phyloP scores from a whole-genome alignment of 805 yeast genomes.

The Cyberlindnera veronae region DNA sequence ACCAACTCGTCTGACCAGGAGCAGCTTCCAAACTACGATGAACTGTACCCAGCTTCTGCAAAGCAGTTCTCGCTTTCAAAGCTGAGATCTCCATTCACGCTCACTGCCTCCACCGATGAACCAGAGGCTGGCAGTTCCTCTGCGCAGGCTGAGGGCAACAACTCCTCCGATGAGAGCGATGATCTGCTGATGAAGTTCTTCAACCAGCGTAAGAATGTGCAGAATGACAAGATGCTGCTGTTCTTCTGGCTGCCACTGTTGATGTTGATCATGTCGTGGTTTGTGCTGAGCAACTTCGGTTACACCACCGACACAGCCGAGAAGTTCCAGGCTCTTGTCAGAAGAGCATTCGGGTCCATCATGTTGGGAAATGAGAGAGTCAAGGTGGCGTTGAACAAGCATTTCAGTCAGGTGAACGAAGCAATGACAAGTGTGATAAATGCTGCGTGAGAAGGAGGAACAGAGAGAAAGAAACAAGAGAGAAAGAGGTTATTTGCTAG shows the following conservation, averaged over 20 bases:
- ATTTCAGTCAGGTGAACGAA: conserved; percentile 39
- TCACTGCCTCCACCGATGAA: conserved; percentile 7
- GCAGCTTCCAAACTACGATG: conserved; percentile 69
- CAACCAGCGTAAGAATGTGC: conserved; percentile 42
- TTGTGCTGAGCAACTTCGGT: conserved; percentile 37
- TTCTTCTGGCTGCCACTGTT: conserved; percentile 91
- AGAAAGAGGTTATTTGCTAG: too few species aligned
- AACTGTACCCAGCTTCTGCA: conserved; percentile 52
- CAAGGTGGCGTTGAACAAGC: conserved; percentile 37
- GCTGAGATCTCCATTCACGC: conserved; percentile 15
- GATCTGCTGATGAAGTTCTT: conserved; percentile 36
- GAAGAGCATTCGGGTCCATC: conserved; percentile 44
- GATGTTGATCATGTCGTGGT: conserved; percentile 47
- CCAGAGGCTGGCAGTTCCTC: conserved; percentile 10
- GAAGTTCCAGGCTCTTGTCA: conserved; percentile 35
- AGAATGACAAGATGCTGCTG: conserved; percentile 77
- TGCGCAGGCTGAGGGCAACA: conserved; percentile 4
- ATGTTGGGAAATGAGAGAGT: conserved; percentile 52
- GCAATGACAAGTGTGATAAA: conserved; percentile 34
- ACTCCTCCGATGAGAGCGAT: conserved; percentile 26
- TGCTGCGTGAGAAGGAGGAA: too few species aligned
- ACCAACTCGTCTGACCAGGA: conserved; percentile 30
- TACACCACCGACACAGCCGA: conserved; percentile 32
- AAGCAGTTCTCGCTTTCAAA: conserved; percentile 18
- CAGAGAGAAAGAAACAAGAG: too few species aligned